Evolutionary conservation across 78 protist species (phyloP), one percentile per base, ranked within the genome.

Genomic region (Planoprotostelium fungivorum): DNA sequence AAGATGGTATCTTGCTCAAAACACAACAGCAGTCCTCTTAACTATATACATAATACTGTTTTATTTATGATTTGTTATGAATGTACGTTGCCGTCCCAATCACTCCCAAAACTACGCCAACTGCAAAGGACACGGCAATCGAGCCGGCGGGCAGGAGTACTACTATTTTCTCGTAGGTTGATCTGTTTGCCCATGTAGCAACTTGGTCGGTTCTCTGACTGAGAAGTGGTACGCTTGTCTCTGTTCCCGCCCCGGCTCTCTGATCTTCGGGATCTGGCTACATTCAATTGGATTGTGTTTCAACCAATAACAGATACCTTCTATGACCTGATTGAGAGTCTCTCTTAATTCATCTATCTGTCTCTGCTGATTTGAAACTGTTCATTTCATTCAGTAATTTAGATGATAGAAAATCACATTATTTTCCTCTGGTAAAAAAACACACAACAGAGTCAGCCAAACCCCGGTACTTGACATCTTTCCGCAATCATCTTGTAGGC

Each of bases 211-310:
- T 51, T 51, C 73, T 51, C 16, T 51, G 73, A 51, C 73, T 51
- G 73, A 51, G 73, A 51, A 51, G 73, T 51, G 73, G 73, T 51
- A 51, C 73, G 73, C 73, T 51, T 16, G 73, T 51, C 73, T 51
- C 73, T 51, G 73, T 51, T 51, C 73, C 73, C 73, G 73, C 73
- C 73, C 73, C 73, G 73, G 73, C 73, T 51, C 73, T 51, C 73
- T 51, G 73, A 16, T 51, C 73, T 51, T 51, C 73, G 73, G 73
- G 73, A 51, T 51, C 73, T 51, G 73, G 73, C 73, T 51, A 25
- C 73, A 51, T 51, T 51, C 73, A 51, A 51, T 51, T 51, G 73
- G 73, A 51, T 51, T 51, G 73, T 51, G 73, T 51, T 51, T 51
- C 73, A 51, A 51, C 73, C 73, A 51, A 51, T 51, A 51, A 51